These are phyloP conservation scores for Nymphaea thermarum DNA, from an alignment of 164 flowering plant species.

Conservation along the genomic window DNA sequence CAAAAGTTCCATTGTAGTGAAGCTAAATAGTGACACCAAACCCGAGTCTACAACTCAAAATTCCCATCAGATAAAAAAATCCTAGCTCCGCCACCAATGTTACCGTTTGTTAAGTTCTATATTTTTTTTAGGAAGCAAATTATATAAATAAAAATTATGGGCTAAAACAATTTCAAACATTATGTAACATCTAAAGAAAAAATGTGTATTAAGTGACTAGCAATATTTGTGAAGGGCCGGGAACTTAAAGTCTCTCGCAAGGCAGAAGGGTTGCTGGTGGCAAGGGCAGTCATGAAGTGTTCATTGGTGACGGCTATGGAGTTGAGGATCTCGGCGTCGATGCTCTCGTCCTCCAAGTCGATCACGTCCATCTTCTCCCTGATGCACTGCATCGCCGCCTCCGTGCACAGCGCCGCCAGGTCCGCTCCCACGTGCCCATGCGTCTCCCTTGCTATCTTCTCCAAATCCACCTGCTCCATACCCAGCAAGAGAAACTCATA, in stretches of 20 bases:
- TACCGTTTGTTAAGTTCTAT: too few species aligned
- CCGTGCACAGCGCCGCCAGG: constrained; percentile 75
- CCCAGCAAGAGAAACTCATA: neutral
- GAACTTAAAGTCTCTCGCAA: constrained; percentile 31
- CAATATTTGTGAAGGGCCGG: neutral
- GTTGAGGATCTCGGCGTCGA: constrained; percentile 80
- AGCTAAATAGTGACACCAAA: too few species aligned
- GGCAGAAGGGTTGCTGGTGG: constrained; percentile 82
- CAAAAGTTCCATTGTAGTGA: too few species aligned
- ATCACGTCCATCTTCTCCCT: constrained; percentile 90
- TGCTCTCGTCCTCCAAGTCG: constrained; percentile 71
- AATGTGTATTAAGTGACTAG: too few species aligned
- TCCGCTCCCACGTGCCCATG: constrained; percentile 91
- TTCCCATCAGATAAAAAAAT: too few species aligned
- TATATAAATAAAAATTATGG: too few species aligned
- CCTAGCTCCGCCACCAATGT: too few species aligned
- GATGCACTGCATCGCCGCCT: constrained; percentile 84
- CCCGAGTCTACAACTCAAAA: too few species aligned
- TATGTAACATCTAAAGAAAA: too few species aligned
- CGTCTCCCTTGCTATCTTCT: constrained; percentile 60
- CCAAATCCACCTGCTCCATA: constrained; percentile 54
- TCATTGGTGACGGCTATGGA: constrained; percentile 82
- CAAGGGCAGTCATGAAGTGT: constrained; percentile 81
- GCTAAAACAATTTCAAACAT: too few species aligned
- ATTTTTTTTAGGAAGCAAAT: too few species aligned